phyloP scores from a whole-genome alignment of 116 monocot genomes.

The Trichopus zeylanicus region DNA sequence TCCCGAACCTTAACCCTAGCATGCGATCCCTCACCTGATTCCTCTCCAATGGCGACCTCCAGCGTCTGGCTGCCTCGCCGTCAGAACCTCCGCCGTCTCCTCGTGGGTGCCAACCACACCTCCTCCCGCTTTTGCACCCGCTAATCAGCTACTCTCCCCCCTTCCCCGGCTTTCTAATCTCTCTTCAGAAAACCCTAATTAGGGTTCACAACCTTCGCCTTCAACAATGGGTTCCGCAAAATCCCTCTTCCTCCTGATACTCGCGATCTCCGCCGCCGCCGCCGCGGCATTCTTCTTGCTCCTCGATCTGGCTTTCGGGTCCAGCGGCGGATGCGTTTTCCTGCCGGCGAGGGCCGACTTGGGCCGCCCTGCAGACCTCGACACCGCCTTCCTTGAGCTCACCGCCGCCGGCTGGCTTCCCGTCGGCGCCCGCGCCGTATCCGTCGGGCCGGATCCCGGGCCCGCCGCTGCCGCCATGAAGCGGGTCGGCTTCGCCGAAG shows the following conservation, averaged over 20 bases:
- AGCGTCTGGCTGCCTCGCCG: neutral
- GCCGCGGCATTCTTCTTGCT: conserved; percentile 4
- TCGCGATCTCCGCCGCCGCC: neutral
- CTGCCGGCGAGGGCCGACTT: neutral
- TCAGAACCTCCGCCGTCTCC: neutral
- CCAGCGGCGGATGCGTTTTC: conserved; percentile 10
- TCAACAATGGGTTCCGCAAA: neutral
- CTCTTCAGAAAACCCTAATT: neutral
- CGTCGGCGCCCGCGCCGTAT: conserved; percentile 9
- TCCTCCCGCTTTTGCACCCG: conserved; percentile 29
- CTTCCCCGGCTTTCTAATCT: neutral
- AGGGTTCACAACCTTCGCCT: neutral
- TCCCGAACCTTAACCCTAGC: neutral
- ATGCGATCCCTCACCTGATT: neutral
- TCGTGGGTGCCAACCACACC: conserved; percentile 50
- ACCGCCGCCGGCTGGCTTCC: conserved; percentile 12
- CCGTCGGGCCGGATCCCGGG: conserved; percentile 16
- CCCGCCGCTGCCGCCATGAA: conserved; percentile 2
- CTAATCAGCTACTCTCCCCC: conserved; percentile 7
- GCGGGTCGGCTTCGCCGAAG: conserved; percentile 2
- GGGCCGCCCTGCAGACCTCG: conserved; percentile 2
- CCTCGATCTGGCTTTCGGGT: conserved; percentile 2
- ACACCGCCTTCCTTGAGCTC: conserved; percentile 13
- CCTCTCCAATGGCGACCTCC: neutral
- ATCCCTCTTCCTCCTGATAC: conserved; percentile 7